These are phyloP conservation scores for Penicillium canescens DNA, from an alignment of 495 filamentous ascomycete genomes.

Conservation along the genomic window DNA sequence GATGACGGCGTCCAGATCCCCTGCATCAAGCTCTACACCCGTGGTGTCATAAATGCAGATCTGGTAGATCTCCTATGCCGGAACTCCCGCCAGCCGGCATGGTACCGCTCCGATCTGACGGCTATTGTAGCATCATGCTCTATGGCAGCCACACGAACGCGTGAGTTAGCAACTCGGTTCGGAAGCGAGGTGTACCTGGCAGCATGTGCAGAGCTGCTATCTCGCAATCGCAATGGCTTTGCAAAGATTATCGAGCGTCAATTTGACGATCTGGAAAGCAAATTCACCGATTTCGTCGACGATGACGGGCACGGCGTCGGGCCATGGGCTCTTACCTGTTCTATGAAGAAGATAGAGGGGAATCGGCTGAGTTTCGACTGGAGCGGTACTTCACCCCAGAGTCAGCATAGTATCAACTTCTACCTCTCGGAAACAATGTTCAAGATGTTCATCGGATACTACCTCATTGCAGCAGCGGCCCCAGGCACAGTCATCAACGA, in stretches of 20 bases:
- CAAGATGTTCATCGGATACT: conserved; percentile 53
- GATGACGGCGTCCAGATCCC: conserved; percentile 56
- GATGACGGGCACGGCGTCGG: conserved; percentile 52
- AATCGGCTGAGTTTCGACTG: conserved; percentile 47
- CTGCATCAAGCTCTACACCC: conserved; percentile 45
- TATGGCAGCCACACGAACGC: conserved; percentile 42
- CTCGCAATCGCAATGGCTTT: conserved; percentile 44
- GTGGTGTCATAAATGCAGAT: conserved; percentile 42
- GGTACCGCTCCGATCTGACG: conserved; percentile 49
- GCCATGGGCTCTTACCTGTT: conserved; percentile 50
- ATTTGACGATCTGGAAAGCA: conserved; percentile 40
- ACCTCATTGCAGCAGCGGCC: conserved; percentile 47
- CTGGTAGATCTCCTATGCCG: conserved; percentile 47
- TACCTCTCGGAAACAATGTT: conserved; percentile 54
- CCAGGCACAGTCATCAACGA: conserved; percentile 47
- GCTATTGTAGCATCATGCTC: conserved; percentile 50
- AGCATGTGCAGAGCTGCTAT: conserved; percentile 42
- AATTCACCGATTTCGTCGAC: conserved; percentile 53
- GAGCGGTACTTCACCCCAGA: conserved; percentile 48
- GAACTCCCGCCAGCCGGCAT: conserved; percentile 51
- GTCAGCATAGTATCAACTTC: conserved; percentile 50
- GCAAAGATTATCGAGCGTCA: conserved; percentile 45
- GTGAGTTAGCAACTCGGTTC: conserved; percentile 47
- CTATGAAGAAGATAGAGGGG: conserved; percentile 39
- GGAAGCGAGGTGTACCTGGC: conserved; percentile 44